Conservation (phyloP, 2,329 filamentous ascomycete genomes). For the Claviceps quebecensis region DNA sequence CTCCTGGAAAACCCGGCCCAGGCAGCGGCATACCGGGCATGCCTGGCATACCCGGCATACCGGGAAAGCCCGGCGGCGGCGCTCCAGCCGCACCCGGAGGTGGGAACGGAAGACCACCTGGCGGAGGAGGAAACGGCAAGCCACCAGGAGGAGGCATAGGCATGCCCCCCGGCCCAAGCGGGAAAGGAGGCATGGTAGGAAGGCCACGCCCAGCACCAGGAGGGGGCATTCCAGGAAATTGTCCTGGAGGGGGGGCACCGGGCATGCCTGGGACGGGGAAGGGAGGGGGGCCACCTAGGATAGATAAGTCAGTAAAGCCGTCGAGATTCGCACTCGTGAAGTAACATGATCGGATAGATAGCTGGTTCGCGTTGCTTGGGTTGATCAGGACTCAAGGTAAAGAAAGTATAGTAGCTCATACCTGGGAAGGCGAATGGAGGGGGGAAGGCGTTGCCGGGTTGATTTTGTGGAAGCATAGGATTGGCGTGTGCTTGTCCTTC, state of each 20-base stretch:
- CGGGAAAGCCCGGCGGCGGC: constrained; percentile 17
- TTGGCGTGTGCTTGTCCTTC: constrained; percentile 81
- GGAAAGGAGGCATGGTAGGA: constrained; percentile 30
- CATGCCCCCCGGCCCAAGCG: constrained; percentile 16
- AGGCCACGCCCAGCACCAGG: constrained; percentile 34
- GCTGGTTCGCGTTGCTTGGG: too few relatives aligned
- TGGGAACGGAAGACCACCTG: constrained; percentile 24
- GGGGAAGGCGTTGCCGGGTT: constrained; percentile 38
- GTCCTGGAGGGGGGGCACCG: constrained; percentile 23
- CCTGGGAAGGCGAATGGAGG: constrained; percentile 52
- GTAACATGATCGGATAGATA: too few relatives aligned
- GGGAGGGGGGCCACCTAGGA: constrained; percentile 37
- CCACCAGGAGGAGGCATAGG: constrained; percentile 28
- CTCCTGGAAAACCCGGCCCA: constrained; percentile 29
- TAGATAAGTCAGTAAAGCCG: background rate
- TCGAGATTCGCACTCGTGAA: constrained; percentile 3
- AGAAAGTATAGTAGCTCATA: constrained; percentile 16
- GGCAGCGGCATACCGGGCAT: constrained; percentile 25
- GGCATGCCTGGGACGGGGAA: constrained; percentile 46
- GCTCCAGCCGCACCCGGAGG: constrained; percentile 17
- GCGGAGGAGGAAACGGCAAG: constrained; percentile 23
- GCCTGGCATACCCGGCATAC: constrained; percentile 18
- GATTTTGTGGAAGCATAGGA: constrained; percentile 64
- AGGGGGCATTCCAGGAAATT: constrained; percentile 26
- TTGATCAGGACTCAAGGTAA: constrained; percentile 11